These are phyloP conservation scores for Hymenoscyphus albidus DNA, from an alignment of 2,329 filamentous ascomycete genomes.

Conservation along the genomic window DNA sequence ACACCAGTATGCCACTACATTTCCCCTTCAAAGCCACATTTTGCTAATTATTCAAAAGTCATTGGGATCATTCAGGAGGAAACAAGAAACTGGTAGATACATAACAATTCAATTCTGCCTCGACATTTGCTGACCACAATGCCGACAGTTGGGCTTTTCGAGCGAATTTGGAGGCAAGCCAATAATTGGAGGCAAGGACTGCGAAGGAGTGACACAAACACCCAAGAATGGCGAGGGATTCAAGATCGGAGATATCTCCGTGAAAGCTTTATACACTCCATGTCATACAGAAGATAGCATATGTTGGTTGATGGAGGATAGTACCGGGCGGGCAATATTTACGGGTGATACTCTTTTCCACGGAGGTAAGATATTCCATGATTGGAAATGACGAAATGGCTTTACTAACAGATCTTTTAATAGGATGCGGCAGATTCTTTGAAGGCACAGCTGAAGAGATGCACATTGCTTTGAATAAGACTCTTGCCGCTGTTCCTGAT, in stretches of 20 bases:
- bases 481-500: conserved; percentile 73
- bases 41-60: conserved; percentile 48
- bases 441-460: conserved; percentile 88
- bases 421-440: conserved; percentile 93
- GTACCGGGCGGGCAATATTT: conserved; percentile 74
- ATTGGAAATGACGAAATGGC: background rate
- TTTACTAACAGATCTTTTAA: background rate
- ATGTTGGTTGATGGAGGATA: conserved; percentile 88
- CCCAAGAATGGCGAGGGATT: conserved; percentile 74
- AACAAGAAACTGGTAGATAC: conserved; percentile 71
- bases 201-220: conserved; percentile 72
- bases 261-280: conserved; percentile 88
- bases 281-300: conserved; percentile 99
- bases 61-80: conserved; percentile 91
- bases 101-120: background rate
- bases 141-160: conserved; percentile 2
- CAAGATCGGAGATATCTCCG: conserved; percentile 75
- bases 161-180: conserved; percentile 43
- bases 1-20: conserved; percentile 66
- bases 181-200: conserved; percentile 86
- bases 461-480: conserved; percentile 87
- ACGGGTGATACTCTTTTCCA: conserved; percentile 97
- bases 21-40: conserved; percentile 12
- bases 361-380: conserved; percentile 54
- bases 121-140: background rate